phyloP scores from a whole-genome alignment of 2,329 filamentous ascomycete species.

The Sarocladium kiliense region DNA sequence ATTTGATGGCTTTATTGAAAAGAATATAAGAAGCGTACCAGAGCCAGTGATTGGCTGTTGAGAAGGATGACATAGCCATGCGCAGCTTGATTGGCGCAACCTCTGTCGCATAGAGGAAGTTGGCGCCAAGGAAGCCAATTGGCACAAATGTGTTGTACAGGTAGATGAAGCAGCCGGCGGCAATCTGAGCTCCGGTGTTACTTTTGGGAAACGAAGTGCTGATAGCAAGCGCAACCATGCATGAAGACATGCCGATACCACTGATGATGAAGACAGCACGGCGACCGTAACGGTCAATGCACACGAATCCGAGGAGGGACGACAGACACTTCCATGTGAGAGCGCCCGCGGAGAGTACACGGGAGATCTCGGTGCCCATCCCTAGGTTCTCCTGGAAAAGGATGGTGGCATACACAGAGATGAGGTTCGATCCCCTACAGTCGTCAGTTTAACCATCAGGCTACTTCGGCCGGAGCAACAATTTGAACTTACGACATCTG shows the following conservation, averaged over 20 bases:
- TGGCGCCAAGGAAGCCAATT: constrained; percentile 38
- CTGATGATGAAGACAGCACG: constrained; percentile 47
- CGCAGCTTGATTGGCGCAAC: constrained; percentile 47
- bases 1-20: too few species aligned
- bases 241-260: constrained; percentile 46
- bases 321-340: constrained; percentile 53
- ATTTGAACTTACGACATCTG: constrained; percentile 15
- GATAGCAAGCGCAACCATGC: constrained; percentile 49
- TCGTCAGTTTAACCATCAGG: not conserved
- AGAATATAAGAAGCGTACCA: constrained; percentile 25
- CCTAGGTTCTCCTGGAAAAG: constrained; percentile 36
- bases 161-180: constrained; percentile 51
- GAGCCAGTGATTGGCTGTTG: constrained; percentile 49
- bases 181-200: constrained; percentile 42
- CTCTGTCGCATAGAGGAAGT: constrained; percentile 56
- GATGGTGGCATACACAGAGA: constrained; percentile 40
- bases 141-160: constrained; percentile 50
- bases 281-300: constrained; percentile 45
- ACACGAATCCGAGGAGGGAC: constrained; percentile 43
- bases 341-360: constrained; percentile 40
- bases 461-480: not conserved
- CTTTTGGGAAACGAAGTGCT: constrained; percentile 41
- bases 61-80: constrained; percentile 51
- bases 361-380: constrained; percentile 29
- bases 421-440: constrained; percentile 16